These are phyloP conservation scores for Lagenidium sp. DNA, from an alignment of 352 stramenopile genomes.

Conservation along the genomic window DNA sequence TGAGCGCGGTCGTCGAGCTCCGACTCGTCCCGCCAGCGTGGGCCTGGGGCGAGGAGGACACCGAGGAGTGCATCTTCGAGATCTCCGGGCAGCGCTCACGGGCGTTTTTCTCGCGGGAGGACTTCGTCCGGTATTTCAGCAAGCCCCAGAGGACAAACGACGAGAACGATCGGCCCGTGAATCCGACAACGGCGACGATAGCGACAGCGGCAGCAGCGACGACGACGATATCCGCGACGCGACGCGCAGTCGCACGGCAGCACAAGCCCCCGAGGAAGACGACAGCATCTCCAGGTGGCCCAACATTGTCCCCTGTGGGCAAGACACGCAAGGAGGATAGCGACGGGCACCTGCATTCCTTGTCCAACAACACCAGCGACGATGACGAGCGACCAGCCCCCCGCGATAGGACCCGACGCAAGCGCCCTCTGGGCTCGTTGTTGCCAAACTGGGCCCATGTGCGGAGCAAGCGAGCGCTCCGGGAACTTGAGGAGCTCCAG, in stretches of 20 bases:
- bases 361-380: conserved; percentile 17
- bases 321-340: no score
- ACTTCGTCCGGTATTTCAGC: conserved; percentile 42
- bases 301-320: no score
- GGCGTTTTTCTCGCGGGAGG: conserved; percentile 37
- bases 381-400: no score
- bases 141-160: not conserved
- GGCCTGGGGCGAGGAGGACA: conserved; percentile 34
- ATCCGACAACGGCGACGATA: no score
- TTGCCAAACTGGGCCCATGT: conserved; percentile 54
- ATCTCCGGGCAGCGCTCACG: conserved; percentile 30
- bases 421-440: conserved; percentile 19
- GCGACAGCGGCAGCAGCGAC: no score
- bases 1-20: conserved; percentile 38
- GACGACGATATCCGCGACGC: no score
- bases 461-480: conserved; percentile 55
- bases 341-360: no score
- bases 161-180: no score
- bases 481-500: conserved; percentile 38
- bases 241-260: not conserved
- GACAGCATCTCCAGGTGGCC: no score
- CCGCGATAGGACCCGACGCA: no score
- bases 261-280: not conserved
- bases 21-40: conserved; percentile 6
- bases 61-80: conserved; percentile 27